These are phyloP conservation scores for Neurospora sp. DNA, from an alignment of 495 filamentous ascomycete genomes.

Conservation along the genomic window DNA sequence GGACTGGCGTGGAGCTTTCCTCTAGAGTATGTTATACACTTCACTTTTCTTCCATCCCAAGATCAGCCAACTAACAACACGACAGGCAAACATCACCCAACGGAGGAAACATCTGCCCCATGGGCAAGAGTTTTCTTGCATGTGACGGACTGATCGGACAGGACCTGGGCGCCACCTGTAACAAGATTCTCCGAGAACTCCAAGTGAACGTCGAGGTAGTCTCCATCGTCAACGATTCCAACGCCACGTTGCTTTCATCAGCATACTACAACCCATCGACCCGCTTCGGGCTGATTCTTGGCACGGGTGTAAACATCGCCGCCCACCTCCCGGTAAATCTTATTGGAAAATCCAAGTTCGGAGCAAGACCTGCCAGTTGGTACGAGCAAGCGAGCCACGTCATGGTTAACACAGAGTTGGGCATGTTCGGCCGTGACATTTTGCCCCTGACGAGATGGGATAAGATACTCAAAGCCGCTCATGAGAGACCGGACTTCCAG, in stretches of 20 bases:
- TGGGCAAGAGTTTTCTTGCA: conserved; percentile 73
- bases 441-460: conserved; percentile 70
- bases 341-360: conserved; percentile 40
- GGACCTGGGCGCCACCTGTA: conserved; percentile 43
- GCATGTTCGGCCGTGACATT: conserved; percentile 66
- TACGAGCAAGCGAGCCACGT: conserved; percentile 43
- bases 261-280: conserved; percentile 63
- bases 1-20: conserved; percentile 85
- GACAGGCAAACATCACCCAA: conserved; percentile 65
- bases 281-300: conserved; percentile 44
- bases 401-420: conserved; percentile 79
- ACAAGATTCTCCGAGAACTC: conserved; percentile 33
- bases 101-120: conserved; percentile 65
- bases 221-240: conserved; percentile 78
- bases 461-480: conserved; percentile 45
- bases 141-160: conserved; percentile 39
- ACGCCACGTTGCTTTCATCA: conserved; percentile 68
- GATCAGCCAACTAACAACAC: conserved; percentile 6
- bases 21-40: conserved; percentile 52
- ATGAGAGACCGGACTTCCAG: conserved; percentile 70
- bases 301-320: conserved; percentile 48
- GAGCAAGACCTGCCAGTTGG: conserved; percentile 43
- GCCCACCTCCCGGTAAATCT: conserved; percentile 44
- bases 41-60: background rate
- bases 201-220: conserved; percentile 52